A percentile compares a stretch with the other conserved stretches of the same genome.
phyloP scores from a whole-genome alignment of 495 filamentous ascomycete species.

The Achaetomiella virescens region DNA sequence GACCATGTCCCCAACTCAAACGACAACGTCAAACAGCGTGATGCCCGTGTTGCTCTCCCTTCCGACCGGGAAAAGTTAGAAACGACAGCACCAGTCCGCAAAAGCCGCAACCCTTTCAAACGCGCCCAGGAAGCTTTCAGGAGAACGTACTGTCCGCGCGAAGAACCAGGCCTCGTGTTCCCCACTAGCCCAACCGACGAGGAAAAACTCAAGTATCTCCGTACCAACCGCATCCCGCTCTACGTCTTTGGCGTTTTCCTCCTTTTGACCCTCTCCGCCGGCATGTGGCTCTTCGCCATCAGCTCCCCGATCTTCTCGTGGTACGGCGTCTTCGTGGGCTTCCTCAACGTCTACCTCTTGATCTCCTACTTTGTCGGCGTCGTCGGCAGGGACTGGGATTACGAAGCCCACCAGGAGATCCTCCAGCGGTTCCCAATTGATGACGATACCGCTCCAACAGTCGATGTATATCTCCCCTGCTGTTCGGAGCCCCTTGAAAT shows the following conservation, averaged over 20 bases:
- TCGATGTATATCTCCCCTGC: constrained; percentile 32
- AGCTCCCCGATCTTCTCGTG: constrained; percentile 27
- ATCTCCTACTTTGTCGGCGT: constrained; percentile 32
- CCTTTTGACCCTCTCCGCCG: constrained; percentile 27
- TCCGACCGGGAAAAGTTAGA: constrained; percentile 13
- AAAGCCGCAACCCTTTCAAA: constrained; percentile 14
- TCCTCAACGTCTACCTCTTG: constrained; percentile 32
- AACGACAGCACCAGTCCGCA: neutral
- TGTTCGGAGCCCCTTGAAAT: constrained; percentile 31
- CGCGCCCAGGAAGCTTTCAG: constrained; percentile 17
- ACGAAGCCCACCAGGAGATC: constrained; percentile 10
- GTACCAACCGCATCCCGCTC: constrained; percentile 28
- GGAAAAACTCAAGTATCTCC: constrained; percentile 26
- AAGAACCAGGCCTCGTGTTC: constrained; percentile 25
- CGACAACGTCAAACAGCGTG: constrained; percentile 10
- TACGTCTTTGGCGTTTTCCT: constrained; percentile 30
- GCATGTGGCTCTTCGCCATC: constrained; percentile 31
- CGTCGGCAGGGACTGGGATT: constrained; percentile 30
- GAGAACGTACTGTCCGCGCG: constrained; percentile 26
- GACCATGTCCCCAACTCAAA: constrained; percentile 1
- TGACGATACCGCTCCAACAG: constrained; percentile 26
- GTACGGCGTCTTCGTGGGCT: constrained; percentile 31
- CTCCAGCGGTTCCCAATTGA: constrained; percentile 24
- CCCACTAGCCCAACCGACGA: constrained; percentile 27
- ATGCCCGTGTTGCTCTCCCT: neutral